These are phyloP conservation scores for Pseudogymnoascus sp. DNA, from an alignment of 2,329 filamentous ascomycete species.

Conservation along the genomic window DNA sequence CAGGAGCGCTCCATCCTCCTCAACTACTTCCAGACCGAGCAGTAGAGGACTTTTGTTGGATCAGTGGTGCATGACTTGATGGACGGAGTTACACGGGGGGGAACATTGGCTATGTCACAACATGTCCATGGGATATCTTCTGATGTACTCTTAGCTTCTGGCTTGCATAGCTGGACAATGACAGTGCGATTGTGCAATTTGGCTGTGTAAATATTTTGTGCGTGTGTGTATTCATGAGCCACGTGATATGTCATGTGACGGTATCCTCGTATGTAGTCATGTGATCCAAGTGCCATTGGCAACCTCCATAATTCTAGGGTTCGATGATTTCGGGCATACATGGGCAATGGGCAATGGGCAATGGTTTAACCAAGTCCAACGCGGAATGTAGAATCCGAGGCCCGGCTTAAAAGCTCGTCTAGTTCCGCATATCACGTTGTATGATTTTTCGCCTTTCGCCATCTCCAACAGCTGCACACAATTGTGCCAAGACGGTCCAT, in stretches of 20 bases:
- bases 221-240: neutral
- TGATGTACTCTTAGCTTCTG: constrained; percentile 25
- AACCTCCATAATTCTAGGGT: neutral
- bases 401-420: neutral
- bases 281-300: neutral
- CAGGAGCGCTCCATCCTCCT: constrained; percentile 98
- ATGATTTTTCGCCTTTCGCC: neutral
- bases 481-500: neutral
- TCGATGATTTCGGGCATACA: neutral
- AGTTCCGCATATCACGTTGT: neutral
- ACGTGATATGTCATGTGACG: constrained; percentile 4
- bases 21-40: constrained; percentile 99
- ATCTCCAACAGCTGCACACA: neutral
- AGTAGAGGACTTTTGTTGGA: constrained; percentile 39
- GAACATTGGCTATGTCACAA: constrained; percentile 23
- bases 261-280: neutral
- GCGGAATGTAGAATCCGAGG: neutral
- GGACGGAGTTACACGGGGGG: constrained; percentile 24
- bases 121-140: constrained; percentile 23
- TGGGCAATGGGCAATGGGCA: neutral
- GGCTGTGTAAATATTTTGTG: neutral
- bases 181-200: neutral
- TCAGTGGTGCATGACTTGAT: constrained; percentile 18
- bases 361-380: neutral
- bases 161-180: neutral